These are phyloP conservation scores for Pseudogymnoascus sp. DNA, from an alignment of 2,329 filamentous ascomycete species.

Conservation along the genomic window DNA sequence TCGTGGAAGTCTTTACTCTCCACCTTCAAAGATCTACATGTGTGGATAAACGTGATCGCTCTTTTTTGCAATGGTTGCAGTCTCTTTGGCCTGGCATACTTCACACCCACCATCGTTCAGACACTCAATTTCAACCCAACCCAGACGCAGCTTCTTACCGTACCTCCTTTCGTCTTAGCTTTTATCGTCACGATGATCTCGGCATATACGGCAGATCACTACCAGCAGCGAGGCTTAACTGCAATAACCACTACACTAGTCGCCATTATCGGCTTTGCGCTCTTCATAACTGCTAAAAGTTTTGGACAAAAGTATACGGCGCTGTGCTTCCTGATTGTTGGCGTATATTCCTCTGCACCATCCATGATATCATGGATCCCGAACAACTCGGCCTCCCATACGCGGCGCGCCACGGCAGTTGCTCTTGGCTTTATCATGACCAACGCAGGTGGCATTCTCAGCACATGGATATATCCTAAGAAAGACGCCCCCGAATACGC, in stretches of 20 bases:
- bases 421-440: constrained; percentile 7
- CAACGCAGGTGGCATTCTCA: constrained; percentile 7
- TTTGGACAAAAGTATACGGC: constrained; percentile 31
- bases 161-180: constrained; percentile 25
- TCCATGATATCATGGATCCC: constrained; percentile 4
- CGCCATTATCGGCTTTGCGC: constrained; percentile 31
- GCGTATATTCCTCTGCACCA: constrained; percentile 1
- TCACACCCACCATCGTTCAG: constrained; percentile 20
- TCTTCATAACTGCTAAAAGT: constrained; percentile 25
- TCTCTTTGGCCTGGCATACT: constrained; percentile 1
- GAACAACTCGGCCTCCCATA: constrained; percentile 4
- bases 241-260: constrained; percentile 20
- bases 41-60: neutral
- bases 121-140: constrained; percentile 23
- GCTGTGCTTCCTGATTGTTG: constrained; percentile 27
- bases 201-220: constrained; percentile 24
- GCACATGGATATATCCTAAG: constrained; percentile 9
- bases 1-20: neutral
- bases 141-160: constrained; percentile 27
- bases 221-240: constrained; percentile 23
- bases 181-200: constrained; percentile 21
- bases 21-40: neutral
- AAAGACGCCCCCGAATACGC: neutral
- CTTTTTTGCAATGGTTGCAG: constrained; percentile 5
- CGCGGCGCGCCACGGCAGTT: constrained; percentile 4